Conservation (phyloP, 1,284 basidiomycete genomes). For the Sporisorium scitamineum region DNA sequence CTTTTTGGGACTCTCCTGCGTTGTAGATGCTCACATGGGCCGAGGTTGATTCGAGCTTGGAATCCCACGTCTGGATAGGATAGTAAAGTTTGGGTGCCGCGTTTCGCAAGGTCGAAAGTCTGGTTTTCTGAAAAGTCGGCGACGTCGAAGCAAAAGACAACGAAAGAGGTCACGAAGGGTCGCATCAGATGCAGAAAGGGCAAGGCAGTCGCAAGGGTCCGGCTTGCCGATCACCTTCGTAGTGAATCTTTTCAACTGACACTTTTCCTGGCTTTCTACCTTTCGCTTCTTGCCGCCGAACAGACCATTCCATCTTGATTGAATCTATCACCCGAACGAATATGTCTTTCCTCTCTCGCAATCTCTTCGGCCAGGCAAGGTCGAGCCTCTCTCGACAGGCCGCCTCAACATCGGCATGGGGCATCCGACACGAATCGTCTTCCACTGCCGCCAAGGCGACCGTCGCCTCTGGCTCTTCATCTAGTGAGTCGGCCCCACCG, state of each 20-base stretch:
- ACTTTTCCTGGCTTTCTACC: neutral
- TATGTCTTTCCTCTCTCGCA: constrained; percentile 46
- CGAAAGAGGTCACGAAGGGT: neutral
- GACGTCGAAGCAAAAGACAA: constrained; percentile 2
- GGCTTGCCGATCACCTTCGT: neutral
- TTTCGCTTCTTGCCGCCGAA: neutral
- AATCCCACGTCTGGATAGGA: constrained; percentile 40
- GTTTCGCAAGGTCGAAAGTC: constrained; percentile 56
- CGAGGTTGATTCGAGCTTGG: constrained; percentile 53
- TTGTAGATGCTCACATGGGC: constrained; percentile 32
- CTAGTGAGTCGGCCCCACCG: constrained; percentile 51
- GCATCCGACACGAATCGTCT: constrained; percentile 45
- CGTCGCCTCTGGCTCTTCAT: constrained; percentile 24
- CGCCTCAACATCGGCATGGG: constrained; percentile 31
- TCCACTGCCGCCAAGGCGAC: constrained; percentile 25
- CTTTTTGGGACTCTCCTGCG: constrained; percentile 42
- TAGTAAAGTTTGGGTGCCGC: constrained; percentile 54
- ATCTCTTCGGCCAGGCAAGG: constrained; percentile 34
- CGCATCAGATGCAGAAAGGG: neutral
- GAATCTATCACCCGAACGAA: neutral
- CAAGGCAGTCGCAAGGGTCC: neutral
- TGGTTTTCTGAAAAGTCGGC: constrained; percentile 55
- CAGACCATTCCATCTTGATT: neutral
- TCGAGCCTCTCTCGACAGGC: constrained; percentile 27
- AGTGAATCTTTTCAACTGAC: constrained; percentile 2